These are phyloP conservation scores for Citrullus mucosospermus DNA, from an alignment of 306 rosid species.

Conservation along the genomic window DNA sequence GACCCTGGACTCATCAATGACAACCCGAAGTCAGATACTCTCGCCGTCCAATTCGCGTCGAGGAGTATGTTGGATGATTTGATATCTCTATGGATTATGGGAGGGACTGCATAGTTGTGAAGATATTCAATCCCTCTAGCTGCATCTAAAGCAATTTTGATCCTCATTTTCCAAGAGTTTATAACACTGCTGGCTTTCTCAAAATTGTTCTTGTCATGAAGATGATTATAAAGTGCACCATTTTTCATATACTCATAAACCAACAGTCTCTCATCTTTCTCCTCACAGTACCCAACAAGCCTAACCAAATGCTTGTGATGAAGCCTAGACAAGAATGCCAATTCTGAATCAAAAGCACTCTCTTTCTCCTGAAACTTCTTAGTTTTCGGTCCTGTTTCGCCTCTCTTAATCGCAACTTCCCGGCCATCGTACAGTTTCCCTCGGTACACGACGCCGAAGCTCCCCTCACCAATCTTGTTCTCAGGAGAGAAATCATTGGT, in stretches of 20 bases:
- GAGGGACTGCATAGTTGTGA: slow-evolving; percentile 86
- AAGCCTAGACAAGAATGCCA: slow-evolving; percentile 72
- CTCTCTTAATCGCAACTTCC: slow-evolving; percentile 78
- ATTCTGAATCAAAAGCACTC: slow-evolving; percentile 79
- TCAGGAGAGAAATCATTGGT: slow-evolving; percentile 45
- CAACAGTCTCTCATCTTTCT: slow-evolving; percentile 67
- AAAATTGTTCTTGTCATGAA: slow-evolving; percentile 54
- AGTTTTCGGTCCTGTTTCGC: slow-evolving; percentile 29
- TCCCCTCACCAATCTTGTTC: slow-evolving; percentile 75
- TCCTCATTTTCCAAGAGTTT: slow-evolving; percentile 77
- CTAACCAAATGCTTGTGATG: slow-evolving; percentile 88
- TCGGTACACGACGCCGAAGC: slow-evolving; percentile 77
- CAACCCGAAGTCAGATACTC: slow-evolving; percentile 88
- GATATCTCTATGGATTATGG: slow-evolving; percentile 82
- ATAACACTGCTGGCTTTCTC: slow-evolving; percentile 40
- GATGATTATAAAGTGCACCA: slow-evolving; percentile 72
- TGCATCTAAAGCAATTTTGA: slow-evolving; percentile 78
- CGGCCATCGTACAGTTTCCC: slow-evolving; percentile 68
- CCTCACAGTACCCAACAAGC: slow-evolving; percentile 80
- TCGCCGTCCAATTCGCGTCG: slow-evolving; percentile 56
- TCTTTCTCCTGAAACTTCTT: slow-evolving; percentile 84
- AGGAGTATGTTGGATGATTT: slow-evolving; percentile 81
- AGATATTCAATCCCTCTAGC: slow-evolving; percentile 89
- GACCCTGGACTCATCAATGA: slow-evolving; percentile 66
- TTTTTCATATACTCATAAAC: slow-evolving; percentile 88